These are phyloP conservation scores for Pseudozyma flocculosa DNA, from an alignment of 1,284 basidiomycete genomes.

Conservation along the genomic window DNA sequence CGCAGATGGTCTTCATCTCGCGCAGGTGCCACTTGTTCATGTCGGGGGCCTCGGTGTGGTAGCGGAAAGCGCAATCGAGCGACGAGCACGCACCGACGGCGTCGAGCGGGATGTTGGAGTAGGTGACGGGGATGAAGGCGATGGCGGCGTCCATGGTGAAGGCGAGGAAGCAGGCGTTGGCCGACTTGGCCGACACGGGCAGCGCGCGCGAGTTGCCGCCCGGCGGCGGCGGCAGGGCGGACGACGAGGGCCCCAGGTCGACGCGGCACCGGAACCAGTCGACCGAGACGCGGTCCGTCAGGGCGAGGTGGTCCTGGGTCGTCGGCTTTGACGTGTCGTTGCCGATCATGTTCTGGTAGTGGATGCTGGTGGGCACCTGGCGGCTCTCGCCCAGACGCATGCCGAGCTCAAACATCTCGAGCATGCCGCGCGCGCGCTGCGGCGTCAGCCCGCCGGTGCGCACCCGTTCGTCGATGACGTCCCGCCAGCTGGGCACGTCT, in stretches of 20 bases:
- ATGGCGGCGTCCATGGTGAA: conserved; percentile 47
- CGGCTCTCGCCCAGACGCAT: conserved; percentile 4
- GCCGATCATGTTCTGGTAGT: conserved; percentile 17
- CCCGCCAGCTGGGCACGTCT: neutral
- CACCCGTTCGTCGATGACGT: neutral
- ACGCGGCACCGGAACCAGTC: conserved; percentile 32
- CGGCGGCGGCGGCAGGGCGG: conserved; percentile 4
- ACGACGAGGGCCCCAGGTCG: too few species aligned
- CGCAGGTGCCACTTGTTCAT: conserved; percentile 36
- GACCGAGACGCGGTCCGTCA: conserved; percentile 20
- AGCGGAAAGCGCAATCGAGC: conserved; percentile 49
- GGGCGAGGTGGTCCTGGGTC: conserved; percentile 10
- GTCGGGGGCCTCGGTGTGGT: conserved; percentile 33
- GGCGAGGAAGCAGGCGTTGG: conserved; percentile 19
- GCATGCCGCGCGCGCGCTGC: neutral
- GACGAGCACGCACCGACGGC: conserved; percentile 37
- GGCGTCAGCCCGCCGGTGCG: too few species aligned
- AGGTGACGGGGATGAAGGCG: conserved; percentile 49
- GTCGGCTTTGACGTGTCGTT: conserved; percentile 14
- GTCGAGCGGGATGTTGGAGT: conserved; percentile 21
- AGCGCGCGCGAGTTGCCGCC: conserved; percentile 4
- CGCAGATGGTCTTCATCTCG: conserved; percentile 35
- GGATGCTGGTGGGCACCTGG: conserved; percentile 16
- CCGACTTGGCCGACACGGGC: conserved; percentile 7
- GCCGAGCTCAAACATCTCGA: conserved; percentile 24